Evolutionary conservation across 805 yeast species (phyloP).

Genomic region (Danielozyma ontarioensis): DNA sequence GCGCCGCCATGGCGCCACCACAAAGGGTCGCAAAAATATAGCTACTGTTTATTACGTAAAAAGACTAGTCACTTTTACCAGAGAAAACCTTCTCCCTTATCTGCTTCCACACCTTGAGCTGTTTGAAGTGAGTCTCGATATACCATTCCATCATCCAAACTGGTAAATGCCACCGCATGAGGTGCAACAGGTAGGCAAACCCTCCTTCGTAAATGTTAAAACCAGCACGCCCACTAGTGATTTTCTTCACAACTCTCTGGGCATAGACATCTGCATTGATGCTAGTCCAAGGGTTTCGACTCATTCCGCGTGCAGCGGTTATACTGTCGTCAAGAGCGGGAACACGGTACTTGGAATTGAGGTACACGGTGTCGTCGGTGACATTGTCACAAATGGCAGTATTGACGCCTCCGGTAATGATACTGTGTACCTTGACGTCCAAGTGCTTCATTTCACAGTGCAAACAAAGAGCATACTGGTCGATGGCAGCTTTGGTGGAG

Average conservation of each 20-base stretch:
- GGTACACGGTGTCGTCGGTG: background rate
- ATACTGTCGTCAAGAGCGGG: constrained; percentile 17
- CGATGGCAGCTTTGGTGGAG: constrained; percentile 37
- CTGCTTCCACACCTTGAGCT: constrained; percentile 13
- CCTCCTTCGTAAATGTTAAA: constrained; percentile 27
- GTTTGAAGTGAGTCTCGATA: constrained; percentile 20
- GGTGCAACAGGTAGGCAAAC: constrained; percentile 13
- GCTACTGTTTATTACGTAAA: background rate
- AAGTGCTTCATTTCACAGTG: constrained; percentile 31
- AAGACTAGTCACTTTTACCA: constrained; percentile 1
- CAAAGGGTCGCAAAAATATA: background rate
- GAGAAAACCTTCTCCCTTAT: constrained; percentile 4
- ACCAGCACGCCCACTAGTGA: constrained; percentile 14
- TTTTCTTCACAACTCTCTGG: constrained; percentile 14
- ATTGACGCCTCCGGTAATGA: constrained; percentile 36
- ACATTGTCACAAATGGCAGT: constrained; percentile 24
- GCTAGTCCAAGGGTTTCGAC: constrained; percentile 11
- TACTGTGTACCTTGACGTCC: constrained; percentile 34
- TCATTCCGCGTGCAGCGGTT: constrained; percentile 14
- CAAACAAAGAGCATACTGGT: constrained; percentile 26
- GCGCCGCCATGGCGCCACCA: background rate
- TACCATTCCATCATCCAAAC: constrained; percentile 18
- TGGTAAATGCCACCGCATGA: constrained; percentile 16
- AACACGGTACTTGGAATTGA: constrained; percentile 15
- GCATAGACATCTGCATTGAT: constrained; percentile 22